Conservation (phyloP, 495 filamentous ascomycete species). For the Penicillium subrubescens region DNA sequence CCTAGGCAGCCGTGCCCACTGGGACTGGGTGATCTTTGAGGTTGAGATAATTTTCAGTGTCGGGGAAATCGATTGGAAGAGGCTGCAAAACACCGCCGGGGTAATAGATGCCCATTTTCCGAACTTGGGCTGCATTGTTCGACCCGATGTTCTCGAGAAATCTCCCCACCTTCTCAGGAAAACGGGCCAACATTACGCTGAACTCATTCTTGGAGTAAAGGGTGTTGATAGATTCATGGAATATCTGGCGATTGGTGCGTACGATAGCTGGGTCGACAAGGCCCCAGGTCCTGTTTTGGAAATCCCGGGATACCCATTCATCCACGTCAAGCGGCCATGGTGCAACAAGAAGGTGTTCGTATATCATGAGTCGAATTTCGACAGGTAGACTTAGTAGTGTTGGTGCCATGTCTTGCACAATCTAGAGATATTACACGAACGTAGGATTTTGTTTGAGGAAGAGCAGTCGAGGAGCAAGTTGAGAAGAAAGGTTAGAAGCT, state of each 20-base stretch:
- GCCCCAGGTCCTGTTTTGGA: no score
- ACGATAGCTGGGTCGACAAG: neutral
- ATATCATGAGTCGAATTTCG: neutral
- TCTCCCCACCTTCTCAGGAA: neutral
- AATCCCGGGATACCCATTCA: neutral
- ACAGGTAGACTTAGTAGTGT: neutral
- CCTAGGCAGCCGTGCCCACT: neutral
- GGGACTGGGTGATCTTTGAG: neutral
- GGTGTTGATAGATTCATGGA: neutral
- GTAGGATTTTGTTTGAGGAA: no score
- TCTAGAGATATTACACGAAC: neutral
- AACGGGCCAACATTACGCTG: neutral
- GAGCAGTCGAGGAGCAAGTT: neutral
- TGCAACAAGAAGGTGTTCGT: neutral
- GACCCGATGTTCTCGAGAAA: neutral
- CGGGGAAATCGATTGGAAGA: neutral
- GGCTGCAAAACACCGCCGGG: neutral
- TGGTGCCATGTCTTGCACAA: neutral
- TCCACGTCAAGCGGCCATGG: neutral
- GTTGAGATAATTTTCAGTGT: neutral
- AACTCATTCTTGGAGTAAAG: neutral
- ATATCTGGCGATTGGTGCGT: neutral
- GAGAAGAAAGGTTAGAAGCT: neutral
- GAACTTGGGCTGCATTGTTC: neutral
- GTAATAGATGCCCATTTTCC: neutral